These are phyloP conservation scores for Lophium mytilinum DNA, from an alignment of 495 filamentous ascomycete genomes.

Conservation along the genomic window DNA sequence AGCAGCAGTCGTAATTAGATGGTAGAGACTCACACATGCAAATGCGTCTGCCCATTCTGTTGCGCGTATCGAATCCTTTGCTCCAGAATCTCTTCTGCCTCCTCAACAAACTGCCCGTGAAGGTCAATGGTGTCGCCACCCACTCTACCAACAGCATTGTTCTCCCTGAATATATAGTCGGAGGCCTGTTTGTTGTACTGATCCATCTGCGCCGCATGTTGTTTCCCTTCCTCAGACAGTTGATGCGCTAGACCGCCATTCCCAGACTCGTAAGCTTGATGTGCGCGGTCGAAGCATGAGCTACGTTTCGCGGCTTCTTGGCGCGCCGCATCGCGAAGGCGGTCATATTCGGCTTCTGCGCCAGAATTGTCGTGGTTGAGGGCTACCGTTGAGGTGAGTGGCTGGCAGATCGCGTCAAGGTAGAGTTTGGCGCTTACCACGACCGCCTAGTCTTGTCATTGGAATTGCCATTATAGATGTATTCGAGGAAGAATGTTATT, in stretches of 20 bases:
- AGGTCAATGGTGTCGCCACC: constrained; percentile 81
- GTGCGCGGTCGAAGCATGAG: constrained; percentile 69
- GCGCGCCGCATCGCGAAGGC: constrained; percentile 73
- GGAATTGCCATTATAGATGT: constrained; percentile 47
- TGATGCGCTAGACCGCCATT: constrained; percentile 73
- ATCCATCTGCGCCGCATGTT: constrained; percentile 69
- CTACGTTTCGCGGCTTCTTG: constrained; percentile 67
- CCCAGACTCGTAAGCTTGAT: constrained; percentile 69
- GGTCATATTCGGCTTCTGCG: constrained; percentile 84
- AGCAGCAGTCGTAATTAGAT: too few relatives aligned
- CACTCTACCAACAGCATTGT: constrained; percentile 67
- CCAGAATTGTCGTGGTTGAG: constrained; percentile 68
- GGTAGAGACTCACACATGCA: constrained; percentile 54
- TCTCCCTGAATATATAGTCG: constrained; percentile 89
- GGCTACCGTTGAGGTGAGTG: constrained; percentile 41
- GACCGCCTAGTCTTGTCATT: constrained; percentile 54
- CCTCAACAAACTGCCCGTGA: constrained; percentile 87
- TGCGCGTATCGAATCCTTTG: constrained; percentile 69
- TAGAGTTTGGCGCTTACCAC: constrained; percentile 35
- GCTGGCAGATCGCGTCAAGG: too few relatives aligned
- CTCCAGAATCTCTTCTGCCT: constrained; percentile 85
- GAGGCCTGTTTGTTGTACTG: constrained; percentile 81
- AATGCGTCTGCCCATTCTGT: constrained; percentile 60
- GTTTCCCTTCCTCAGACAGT: constrained; percentile 75
- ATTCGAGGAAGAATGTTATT: background rate